phyloP scores from a whole-genome alignment of 2,329 filamentous ascomycete genomes.

The Botrytis sinoallii region DNA sequence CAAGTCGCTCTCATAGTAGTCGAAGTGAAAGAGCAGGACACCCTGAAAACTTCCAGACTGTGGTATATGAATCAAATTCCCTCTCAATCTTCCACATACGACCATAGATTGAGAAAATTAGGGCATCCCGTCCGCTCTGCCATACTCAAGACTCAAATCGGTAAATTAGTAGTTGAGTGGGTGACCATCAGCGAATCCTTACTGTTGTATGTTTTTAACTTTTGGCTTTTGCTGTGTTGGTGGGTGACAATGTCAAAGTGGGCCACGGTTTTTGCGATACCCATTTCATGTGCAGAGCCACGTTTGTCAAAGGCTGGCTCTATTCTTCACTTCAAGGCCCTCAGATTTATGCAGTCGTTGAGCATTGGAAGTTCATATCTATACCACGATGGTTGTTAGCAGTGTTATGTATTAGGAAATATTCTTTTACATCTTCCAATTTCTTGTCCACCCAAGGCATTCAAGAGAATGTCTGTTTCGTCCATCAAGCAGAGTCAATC shows the following conservation, averaged over 20 bases:
- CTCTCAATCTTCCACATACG: background rate
- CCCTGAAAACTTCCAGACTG: background rate
- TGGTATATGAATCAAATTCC: background rate
- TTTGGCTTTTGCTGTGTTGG: slow-evolving; percentile 1
- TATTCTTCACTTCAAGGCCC: background rate
- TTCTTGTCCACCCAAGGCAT: too few relatives aligned
- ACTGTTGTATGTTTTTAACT: slow-evolving; percentile 13
- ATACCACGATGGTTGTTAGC: background rate
- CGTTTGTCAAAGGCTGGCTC: background rate
- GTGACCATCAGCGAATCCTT: slow-evolving; percentile 19
- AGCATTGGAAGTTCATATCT: background rate
- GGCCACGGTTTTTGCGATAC: background rate
- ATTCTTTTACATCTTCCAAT: background rate
- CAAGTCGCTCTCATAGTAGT: background rate
- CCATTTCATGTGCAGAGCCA: background rate
- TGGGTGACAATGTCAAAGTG: slow-evolving; percentile 3
- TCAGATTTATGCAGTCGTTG: background rate
- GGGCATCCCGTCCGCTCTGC: slow-evolving; percentile 20
- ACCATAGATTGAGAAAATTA: slow-evolving; percentile 13
- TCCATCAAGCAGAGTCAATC: background rate
- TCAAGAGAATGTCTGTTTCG: background rate
- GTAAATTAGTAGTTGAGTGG: slow-evolving; percentile 18
- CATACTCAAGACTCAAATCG: slow-evolving; percentile 17
- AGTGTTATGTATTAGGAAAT: background rate
- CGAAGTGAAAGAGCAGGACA: background rate